phyloP scores from a whole-genome alignment of 73 alveolate genomes.

The Paramecium sexaurelia region DNA sequence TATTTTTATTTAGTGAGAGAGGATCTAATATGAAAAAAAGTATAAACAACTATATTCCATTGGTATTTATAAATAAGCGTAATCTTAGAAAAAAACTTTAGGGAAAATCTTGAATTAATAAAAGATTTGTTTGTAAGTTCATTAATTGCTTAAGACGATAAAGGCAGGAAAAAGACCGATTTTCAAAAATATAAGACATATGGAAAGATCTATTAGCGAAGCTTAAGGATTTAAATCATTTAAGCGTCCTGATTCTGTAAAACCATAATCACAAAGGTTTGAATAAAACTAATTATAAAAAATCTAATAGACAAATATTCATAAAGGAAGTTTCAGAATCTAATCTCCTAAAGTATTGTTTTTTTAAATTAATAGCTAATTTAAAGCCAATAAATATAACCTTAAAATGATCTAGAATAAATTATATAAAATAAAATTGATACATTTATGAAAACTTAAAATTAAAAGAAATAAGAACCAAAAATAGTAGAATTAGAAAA shows the following conservation, averaged over 20 bases:
- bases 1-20: background rate
- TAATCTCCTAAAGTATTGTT: conserved; percentile 22
- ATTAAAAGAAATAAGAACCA: background rate
- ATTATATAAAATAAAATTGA: background rate
- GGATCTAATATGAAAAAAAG: background rate
- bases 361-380: background rate
- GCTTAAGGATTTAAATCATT: background rate
- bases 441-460: background rate
- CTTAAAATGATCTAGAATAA: background rate
- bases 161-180: background rate
- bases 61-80: background rate
- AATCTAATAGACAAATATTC: background rate
- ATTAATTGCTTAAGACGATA: background rate
- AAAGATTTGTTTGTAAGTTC: background rate
- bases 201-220: conserved; percentile 18
- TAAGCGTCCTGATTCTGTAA: background rate
- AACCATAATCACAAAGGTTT: background rate
- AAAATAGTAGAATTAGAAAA: conserved; percentile 19
- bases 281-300: background rate
- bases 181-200: background rate
- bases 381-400: background rate
- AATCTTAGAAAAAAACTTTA: background rate
- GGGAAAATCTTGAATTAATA: background rate
- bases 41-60: background rate
- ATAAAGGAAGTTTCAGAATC: background rate